Conservation (phyloP, 2,329 filamentous ascomycete genomes). For the Corniculantispora saksenae region DNA sequence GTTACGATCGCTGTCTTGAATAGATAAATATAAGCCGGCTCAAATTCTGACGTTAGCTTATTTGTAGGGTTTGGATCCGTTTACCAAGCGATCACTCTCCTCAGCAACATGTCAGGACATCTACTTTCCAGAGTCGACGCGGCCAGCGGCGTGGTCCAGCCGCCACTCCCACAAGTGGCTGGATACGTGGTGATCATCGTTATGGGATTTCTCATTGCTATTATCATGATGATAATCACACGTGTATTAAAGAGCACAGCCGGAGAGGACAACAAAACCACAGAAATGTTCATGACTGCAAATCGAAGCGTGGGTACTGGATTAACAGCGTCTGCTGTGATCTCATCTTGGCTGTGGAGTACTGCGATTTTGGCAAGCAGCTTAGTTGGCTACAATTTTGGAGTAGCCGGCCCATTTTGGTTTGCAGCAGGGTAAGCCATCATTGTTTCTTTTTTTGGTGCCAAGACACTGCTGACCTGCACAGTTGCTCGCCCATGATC, state of each 20-base stretch:
- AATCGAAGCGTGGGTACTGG: constrained; percentile 53
- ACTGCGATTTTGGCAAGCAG: constrained; percentile 53
- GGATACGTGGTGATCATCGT: constrained; percentile 37
- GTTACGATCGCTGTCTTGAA: not conserved
- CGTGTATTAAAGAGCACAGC: constrained; percentile 48
- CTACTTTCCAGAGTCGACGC: not conserved
- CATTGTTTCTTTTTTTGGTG: not conserved
- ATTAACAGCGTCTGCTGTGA: constrained; percentile 53
- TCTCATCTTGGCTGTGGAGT: constrained; percentile 57
- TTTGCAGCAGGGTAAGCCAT: constrained; percentile 53
- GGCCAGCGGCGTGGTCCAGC: not conserved
- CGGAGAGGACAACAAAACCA: constrained; percentile 53
- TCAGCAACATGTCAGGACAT: not conserved
- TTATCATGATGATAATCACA: constrained; percentile 49
- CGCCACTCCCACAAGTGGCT: constrained; percentile 31
- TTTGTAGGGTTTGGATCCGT: not conserved
- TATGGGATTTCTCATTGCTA: constrained; percentile 36
- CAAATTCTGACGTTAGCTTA: not conserved
- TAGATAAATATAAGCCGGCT: not conserved
- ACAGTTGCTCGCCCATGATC: constrained; percentile 52
- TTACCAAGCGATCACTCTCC: not conserved
- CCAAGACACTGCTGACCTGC: not conserved
- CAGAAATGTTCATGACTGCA: constrained; percentile 58
- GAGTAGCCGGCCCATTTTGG: constrained; percentile 58
- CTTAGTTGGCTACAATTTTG: constrained; percentile 55